Evolutionary conservation across 2,329 filamentous ascomycete species (phyloP), one percentile per base, ranked within the genome.

Genomic region (Dactylellina haptotyla): DNA sequence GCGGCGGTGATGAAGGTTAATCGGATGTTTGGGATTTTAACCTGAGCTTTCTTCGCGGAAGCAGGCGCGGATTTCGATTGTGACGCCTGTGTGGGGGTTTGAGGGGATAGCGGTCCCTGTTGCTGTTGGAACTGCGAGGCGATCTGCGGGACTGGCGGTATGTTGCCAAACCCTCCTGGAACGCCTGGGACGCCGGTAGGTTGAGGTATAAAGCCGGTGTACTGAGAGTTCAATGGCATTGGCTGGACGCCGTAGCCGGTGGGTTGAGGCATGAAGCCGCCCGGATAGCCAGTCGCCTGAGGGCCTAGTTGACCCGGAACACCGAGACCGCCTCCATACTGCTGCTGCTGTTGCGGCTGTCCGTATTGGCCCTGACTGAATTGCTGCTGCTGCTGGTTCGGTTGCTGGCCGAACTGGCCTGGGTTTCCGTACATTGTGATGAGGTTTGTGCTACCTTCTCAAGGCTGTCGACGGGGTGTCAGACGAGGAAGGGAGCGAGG

Each of bases 1-100:
- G 90, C 88, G 25, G 92, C 93, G 1, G 94, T 97, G 79, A 99
- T 97, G 81, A 99, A 99, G 2, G 93, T 97, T 74, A 99, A 83
- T 54, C 95, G 87, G 76, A 98, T 96, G 80, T 91, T 98, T 26
- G 95, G 95, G 65, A 99, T 97, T 83, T 90, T 95, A 77, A 87
- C 89, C 10, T 85, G 82, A 45, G 84, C 81, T 78, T 87, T 88
- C 66, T 83, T 81, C 4, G 41, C 41, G 1, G 50, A 43, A 5
- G 83, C 80, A 71, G 83, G 80, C 75, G 83, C 82, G 25, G 83
- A 82, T 75, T 82, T 81, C 1, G 85, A 79, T 65, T 84, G 80
- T 20, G 80, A 75, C 59, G 76, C 79, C 9, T 88, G 84, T 12
- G 87, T 82, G 8, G 87, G 82, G 26, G 86, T 83, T 75, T 79